phyloP scores from a whole-genome alignment of 208 protist genomes.

The Trypanosoma boissoni region DNA sequence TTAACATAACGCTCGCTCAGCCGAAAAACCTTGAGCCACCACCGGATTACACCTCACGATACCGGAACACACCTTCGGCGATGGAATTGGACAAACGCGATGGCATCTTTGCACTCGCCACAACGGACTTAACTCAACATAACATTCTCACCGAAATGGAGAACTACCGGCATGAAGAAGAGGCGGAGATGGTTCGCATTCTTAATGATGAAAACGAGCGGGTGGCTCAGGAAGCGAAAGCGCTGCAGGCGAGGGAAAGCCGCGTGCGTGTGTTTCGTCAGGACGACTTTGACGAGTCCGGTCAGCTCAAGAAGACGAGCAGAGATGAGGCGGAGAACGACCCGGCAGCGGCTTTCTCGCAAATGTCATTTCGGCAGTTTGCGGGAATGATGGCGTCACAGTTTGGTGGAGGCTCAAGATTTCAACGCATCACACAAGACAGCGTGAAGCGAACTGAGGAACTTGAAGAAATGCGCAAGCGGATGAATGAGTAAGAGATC shows the following conservation, averaged over 20 bases:
- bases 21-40: constrained; percentile 71
- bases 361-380: constrained; percentile 63
- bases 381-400: constrained; percentile 53
- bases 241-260: constrained; percentile 31
- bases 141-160: constrained; percentile 27
- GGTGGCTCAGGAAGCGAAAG: constrained; percentile 9
- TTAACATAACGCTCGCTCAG: constrained; percentile 74
- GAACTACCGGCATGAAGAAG: constrained; percentile 50
- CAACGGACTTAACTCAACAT: constrained; percentile 19
- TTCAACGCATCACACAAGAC: constrained; percentile 74
- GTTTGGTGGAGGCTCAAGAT: constrained; percentile 79
- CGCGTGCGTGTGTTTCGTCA: constrained; percentile 53
- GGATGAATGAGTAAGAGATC: constrained; percentile 15
- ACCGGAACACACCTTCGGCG: constrained; percentile 69
- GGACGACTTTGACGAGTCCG: constrained; percentile 44
- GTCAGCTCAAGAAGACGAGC: constrained; percentile 24
- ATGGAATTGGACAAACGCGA: constrained; percentile 61
- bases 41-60: constrained; percentile 80
- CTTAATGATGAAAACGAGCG: constrained; percentile 80
- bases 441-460: constrained; percentile 44
- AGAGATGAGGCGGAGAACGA: constrained; percentile 3
- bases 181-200: constrained; percentile 63
- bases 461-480: constrained; percentile 29
- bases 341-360: constrained; percentile 31
- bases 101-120: constrained; percentile 30